Evolutionary conservation across 208 protist species (phyloP).

Genomic region (Endotrypanum monterogeii): DNA sequence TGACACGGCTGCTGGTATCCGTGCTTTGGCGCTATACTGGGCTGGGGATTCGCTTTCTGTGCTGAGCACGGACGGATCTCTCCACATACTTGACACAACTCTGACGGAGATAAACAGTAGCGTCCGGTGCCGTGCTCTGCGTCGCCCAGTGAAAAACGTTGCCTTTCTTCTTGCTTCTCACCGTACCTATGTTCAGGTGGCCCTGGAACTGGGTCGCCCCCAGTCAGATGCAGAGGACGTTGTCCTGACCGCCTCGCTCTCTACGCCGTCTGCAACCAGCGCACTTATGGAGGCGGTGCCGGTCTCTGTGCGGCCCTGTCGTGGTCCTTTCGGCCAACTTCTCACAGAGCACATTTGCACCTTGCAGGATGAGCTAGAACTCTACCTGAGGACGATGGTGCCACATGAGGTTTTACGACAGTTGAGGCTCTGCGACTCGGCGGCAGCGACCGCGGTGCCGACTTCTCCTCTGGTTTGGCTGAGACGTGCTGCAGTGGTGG

Average conservation of each 20-base stretch:
- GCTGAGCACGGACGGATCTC: conserved; percentile 49
- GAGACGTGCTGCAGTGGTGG: conserved; percentile 40
- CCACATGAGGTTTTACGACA: conserved; percentile 36
- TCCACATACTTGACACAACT: conserved; percentile 56
- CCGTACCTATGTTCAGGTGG: conserved; percentile 71
- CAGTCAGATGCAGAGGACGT: neutral
- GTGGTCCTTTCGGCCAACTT: conserved; percentile 81
- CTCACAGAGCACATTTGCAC: conserved; percentile 50
- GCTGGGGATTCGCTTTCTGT: conserved; percentile 56
- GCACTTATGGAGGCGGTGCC: conserved; percentile 41
- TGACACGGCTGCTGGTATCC: conserved; percentile 20
- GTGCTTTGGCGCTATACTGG: conserved; percentile 41
- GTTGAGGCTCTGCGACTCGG: conserved; percentile 9
- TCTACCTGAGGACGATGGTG: conserved; percentile 83
- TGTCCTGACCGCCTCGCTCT: neutral
- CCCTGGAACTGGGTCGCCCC: conserved; percentile 22
- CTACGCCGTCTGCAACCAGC: conserved; percentile 30
- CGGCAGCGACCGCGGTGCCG: neutral
- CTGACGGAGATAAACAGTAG: conserved; percentile 69
- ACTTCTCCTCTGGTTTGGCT: conserved; percentile 18
- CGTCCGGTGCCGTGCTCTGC: conserved; percentile 52
- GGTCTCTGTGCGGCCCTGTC: conserved; percentile 43
- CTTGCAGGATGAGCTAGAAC: conserved; percentile 63
- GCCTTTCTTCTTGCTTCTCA: conserved; percentile 78
- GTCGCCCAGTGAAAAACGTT: conserved; percentile 68